Percentiles rank a stretch among this genome's conserved stretches.
Conservation (phyloP, 2,329 filamentous ascomycete species). For the Aspergillus quadrilineatus region DNA sequence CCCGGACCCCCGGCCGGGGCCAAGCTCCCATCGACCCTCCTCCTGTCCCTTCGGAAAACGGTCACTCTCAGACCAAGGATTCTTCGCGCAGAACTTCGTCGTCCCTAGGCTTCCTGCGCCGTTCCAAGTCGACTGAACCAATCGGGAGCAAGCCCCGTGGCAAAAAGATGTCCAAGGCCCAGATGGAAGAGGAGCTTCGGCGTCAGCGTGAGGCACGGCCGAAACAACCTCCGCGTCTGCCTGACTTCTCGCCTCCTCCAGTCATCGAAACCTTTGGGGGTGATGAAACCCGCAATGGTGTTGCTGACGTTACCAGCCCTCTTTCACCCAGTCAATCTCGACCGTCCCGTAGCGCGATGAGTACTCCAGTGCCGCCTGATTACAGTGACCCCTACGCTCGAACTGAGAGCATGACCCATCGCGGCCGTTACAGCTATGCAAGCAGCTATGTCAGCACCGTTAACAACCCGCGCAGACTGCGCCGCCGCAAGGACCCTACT, state of each 20-base stretch:
- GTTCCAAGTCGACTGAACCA: constrained; percentile 65
- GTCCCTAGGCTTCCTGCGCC: constrained; percentile 61
- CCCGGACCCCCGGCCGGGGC: constrained; percentile 36
- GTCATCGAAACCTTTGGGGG: constrained; percentile 59
- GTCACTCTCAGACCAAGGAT: constrained; percentile 24
- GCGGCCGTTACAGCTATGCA: constrained; percentile 93
- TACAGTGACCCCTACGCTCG: constrained; percentile 72
- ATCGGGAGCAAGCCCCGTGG: constrained; percentile 52
- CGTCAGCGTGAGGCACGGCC: constrained; percentile 59
- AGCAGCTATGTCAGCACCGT: constrained; percentile 87
- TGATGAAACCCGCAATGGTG: constrained; percentile 62
- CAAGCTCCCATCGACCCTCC: constrained; percentile 35
- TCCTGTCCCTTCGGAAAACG: constrained; percentile 38
- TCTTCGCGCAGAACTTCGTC: constrained; percentile 43
- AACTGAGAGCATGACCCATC: constrained; percentile 93
- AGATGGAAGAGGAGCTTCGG: constrained; percentile 53
- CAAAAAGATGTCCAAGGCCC: constrained; percentile 41
- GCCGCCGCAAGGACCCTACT: constrained; percentile 93
- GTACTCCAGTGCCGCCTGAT: constrained; percentile 35
- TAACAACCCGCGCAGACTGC: constrained; percentile 87
- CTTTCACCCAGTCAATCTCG: constrained; percentile 26
- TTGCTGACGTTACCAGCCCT: constrained; percentile 53
- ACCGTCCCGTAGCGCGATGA: constrained; percentile 25
- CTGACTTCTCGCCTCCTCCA: constrained; percentile 48
- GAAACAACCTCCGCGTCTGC: constrained; percentile 58